Percentiles rank a stretch among this genome's conserved stretches.
Evolutionary conservation across 805 yeast species (phyloP).

Genomic region (Ogataea saltuana): DNA sequence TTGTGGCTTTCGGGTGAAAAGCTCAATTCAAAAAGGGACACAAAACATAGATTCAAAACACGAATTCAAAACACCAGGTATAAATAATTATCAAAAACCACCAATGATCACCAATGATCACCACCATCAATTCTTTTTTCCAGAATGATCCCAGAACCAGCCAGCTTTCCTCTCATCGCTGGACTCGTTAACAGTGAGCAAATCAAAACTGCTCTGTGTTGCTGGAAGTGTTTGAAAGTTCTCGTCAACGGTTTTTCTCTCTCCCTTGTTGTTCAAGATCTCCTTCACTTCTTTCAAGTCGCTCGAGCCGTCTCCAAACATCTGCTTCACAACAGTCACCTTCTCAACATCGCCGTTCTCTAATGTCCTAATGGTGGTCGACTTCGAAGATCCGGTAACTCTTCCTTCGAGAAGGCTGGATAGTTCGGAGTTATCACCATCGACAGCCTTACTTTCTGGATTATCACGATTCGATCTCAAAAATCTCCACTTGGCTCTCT

Average conservation of each 20-base stretch:
- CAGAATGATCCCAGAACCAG: conserved; percentile 34
- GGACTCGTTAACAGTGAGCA: neutral
- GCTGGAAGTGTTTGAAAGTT: conserved; percentile 17
- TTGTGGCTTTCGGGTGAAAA: conserved; percentile 47
- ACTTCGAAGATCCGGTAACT: conserved; percentile 40
- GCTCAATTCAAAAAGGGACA: too few relatives aligned
- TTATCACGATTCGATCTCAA: too few relatives aligned
- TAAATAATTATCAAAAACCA: conserved; percentile 7
- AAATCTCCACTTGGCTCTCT: conserved; percentile 30
- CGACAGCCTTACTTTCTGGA: too few relatives aligned
- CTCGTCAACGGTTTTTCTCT: conserved; percentile 31
- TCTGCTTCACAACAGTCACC: conserved; percentile 37
- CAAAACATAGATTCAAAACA: too few relatives aligned
- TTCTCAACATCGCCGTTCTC: conserved; percentile 47
- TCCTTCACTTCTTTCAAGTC: conserved; percentile 40
- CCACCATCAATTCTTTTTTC: conserved; percentile 10
- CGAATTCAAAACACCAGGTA: too few relatives aligned
- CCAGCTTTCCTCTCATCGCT: conserved; percentile 21
- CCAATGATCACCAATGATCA: neutral
- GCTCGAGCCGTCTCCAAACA: conserved; percentile 46
- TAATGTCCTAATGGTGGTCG: conserved; percentile 38
- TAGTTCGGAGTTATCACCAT: conserved; percentile 25
- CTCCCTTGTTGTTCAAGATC: conserved; percentile 39
- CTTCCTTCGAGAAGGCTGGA: conserved; percentile 17
- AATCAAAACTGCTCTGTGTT: neutral